Evolutionary conservation across 768 basidiomycete genomes (phyloP).

Genomic region (Myochromella boudieri): DNA sequence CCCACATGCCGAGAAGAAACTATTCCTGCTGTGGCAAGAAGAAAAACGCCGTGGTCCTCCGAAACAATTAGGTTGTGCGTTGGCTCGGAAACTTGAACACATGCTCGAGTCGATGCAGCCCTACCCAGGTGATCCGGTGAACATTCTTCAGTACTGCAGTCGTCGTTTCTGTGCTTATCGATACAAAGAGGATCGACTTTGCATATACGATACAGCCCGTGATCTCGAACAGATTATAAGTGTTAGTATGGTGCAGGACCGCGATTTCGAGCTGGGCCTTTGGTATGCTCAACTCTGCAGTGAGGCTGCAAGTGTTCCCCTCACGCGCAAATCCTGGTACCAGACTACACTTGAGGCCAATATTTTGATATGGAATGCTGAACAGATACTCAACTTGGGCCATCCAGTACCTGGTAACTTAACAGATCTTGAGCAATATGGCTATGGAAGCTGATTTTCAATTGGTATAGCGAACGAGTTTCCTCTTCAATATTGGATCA

Average conservation of each 20-base stretch:
- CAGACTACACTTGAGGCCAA: neutral
- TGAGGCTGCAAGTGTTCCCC: neutral
- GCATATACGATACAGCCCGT: neutral
- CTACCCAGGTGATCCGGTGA: neutral
- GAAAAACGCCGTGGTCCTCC: neutral
- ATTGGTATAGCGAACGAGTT: too few relatives aligned
- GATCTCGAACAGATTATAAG: neutral
- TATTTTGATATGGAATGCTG: conserved; percentile 3
- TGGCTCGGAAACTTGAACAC: neutral
- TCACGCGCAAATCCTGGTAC: neutral
- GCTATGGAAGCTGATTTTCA: too few relatives aligned
- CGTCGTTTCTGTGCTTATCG: neutral
- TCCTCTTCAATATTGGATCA: too few relatives aligned
- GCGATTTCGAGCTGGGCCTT: neutral
- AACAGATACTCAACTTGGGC: neutral
- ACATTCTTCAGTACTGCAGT: neutral
- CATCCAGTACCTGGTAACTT: too few relatives aligned
- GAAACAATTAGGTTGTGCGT: neutral
- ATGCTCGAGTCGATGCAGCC: neutral
- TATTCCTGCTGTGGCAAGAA: neutral
- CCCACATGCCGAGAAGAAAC: neutral
- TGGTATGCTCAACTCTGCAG: neutral
- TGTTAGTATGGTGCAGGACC: neutral
- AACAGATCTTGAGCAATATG: too few relatives aligned
- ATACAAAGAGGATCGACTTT: neutral